Evolutionary conservation across 495 filamentous ascomycete genomes (phyloP).

Genomic region (Parmelia sp.): DNA sequence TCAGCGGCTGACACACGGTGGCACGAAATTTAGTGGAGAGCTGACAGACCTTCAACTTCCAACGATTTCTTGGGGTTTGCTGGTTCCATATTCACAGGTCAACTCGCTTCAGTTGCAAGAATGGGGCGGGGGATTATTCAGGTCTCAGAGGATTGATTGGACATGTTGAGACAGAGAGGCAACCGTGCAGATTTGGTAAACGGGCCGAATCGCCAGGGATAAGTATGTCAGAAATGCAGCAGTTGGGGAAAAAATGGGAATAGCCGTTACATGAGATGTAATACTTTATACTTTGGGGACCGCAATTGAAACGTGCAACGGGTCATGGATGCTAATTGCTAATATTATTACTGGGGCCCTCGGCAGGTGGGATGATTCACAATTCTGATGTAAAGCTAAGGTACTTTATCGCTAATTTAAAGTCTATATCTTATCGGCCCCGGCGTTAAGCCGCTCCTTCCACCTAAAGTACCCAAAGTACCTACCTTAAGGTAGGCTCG

Average conservation of each 20-base stretch:
- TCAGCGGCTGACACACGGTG: slow-evolving; percentile 13
- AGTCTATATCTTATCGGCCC: not conserved
- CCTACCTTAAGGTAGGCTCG: too few relatives aligned
- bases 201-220: not conserved
- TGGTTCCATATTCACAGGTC: slow-evolving; percentile 4
- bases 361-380: not conserved
- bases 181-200: not conserved
- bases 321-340: not conserved
- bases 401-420: not conserved
- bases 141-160: not conserved
- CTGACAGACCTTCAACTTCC: slow-evolving; percentile 8
- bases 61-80: not conserved
- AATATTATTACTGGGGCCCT: too few relatives aligned
- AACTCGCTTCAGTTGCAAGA: not conserved
- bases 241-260: not conserved
- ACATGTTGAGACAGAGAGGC: slow-evolving; percentile 9
- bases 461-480: too few relatives aligned
- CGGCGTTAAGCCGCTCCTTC: not conserved
- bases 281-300: not conserved
- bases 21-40: not conserved
- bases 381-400: not conserved
- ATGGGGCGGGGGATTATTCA: not conserved
- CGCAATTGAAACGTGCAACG: not conserved
- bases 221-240: not conserved
- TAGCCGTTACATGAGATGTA: not conserved